Percentiles rank a stretch among this genome's conserved stretches.
These are phyloP conservation scores for Trichomonas gallinae DNA, from an alignment of 208 protist genomes.

Conservation along the genomic window DNA sequence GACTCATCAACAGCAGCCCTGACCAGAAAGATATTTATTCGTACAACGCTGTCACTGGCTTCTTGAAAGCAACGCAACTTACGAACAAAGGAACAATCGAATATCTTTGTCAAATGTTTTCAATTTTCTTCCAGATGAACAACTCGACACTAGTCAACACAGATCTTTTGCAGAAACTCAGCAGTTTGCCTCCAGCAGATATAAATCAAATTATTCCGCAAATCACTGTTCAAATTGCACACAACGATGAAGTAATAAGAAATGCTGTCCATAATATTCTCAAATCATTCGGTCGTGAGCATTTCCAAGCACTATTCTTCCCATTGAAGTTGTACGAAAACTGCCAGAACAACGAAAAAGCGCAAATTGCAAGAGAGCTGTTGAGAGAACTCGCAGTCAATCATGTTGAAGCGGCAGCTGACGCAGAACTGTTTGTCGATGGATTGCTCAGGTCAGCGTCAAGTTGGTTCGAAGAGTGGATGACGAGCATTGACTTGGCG, in stretches of 20 bases:
- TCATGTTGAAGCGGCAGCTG: not conserved
- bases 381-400: not conserved
- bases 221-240: not conserved
- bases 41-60: not conserved
- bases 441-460: not conserved
- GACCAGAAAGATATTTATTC: not conserved
- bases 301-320: not conserved
- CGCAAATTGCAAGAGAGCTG: not conserved
- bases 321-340: not conserved
- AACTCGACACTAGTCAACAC: not conserved
- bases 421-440: not conserved
- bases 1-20: not conserved
- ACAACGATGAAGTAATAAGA: not conserved
- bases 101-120: constrained; percentile 1
- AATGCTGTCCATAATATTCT: not conserved
- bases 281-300: not conserved
- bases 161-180: not conserved
- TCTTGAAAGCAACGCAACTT: not conserved
- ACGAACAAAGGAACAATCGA: not conserved
- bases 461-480: constrained; percentile 19
- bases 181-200: not conserved
- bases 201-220: constrained; percentile 12
- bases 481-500: not conserved
- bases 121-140: not conserved
- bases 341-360: not conserved